Evolutionary conservation across 176 grass and related monocot species (phyloP).

Genomic region (Triticum turgidum): DNA sequence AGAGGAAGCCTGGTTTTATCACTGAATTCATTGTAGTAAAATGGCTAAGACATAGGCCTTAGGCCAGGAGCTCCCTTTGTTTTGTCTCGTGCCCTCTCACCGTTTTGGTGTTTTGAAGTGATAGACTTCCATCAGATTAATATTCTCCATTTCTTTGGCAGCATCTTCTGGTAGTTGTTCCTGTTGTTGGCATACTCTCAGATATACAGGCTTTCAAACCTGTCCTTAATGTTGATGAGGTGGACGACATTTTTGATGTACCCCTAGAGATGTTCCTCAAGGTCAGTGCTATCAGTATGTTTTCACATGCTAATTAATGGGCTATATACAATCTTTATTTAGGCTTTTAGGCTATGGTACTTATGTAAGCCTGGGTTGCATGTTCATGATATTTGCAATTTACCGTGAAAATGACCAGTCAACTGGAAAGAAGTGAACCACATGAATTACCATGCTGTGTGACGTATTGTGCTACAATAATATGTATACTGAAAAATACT

Average conservation of each 20-base stretch:
- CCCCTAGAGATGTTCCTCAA: slow-evolving; percentile 80
- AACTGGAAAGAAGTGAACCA: neutral
- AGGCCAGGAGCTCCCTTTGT: neutral
- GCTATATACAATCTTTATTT: neutral
- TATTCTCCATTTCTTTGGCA: slow-evolving; percentile 33
- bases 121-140: neutral
- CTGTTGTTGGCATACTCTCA: slow-evolving; percentile 60
- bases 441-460: neutral
- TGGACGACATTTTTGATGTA: slow-evolving; percentile 62
- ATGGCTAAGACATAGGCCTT: neutral
- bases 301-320: neutral
- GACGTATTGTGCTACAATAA: neutral
- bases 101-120: neutral
- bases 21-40: neutral
- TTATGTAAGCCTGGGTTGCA: neutral
- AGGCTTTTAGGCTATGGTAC: neutral
- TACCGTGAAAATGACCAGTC: neutral
- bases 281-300: slow-evolving; percentile 32
- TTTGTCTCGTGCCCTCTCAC: neutral
- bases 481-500: neutral
- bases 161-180: slow-evolving; percentile 77
- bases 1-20: neutral
- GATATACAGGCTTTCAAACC: slow-evolving; percentile 54
- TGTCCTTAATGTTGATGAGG: slow-evolving; percentile 47
- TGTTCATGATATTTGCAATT: neutral